Evolutionary conservation across 805 yeast genomes (phyloP).

Genomic region (Candida piceae): DNA sequence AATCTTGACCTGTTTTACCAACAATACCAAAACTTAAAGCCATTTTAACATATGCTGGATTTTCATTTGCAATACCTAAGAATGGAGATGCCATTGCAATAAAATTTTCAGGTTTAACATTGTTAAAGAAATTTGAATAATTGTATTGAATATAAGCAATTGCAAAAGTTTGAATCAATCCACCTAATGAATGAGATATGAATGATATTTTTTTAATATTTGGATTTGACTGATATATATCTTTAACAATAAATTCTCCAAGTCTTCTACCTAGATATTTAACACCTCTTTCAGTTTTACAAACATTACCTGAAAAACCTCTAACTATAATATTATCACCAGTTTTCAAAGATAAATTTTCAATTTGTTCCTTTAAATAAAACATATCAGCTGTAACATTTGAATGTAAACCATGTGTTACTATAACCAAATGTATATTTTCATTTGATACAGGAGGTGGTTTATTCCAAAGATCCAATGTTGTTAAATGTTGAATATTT

Average conservation of each 20-base stretch:
- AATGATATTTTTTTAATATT: slow-evolving; percentile 68
- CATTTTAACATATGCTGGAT: slow-evolving; percentile 77
- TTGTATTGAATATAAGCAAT: slow-evolving; percentile 68
- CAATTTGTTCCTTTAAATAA: slow-evolving; percentile 76
- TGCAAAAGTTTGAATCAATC: slow-evolving; percentile 87
- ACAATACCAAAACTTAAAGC: slow-evolving; percentile 84
- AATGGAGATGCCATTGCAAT: slow-evolving; percentile 84
- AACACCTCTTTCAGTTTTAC: slow-evolving; percentile 86
- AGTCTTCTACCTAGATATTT: slow-evolving; percentile 77
- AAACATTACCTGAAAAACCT: slow-evolving; percentile 78
- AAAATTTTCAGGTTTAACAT: slow-evolving; percentile 69
- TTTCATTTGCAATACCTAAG: slow-evolving; percentile 82
- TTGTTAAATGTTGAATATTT: slow-evolving; percentile 49
- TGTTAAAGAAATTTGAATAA: slow-evolving; percentile 65
- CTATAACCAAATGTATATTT: slow-evolving; percentile 77
- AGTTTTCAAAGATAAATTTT: slow-evolving; percentile 35
- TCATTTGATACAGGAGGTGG: slow-evolving; percentile 45
- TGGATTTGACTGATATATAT: slow-evolving; percentile 37
- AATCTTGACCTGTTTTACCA: slow-evolving; percentile 91
- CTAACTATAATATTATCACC: slow-evolving; percentile 71
- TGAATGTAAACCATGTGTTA: slow-evolving; percentile 92
- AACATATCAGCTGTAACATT: slow-evolving; percentile 88
- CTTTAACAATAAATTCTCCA: slow-evolving; percentile 64
- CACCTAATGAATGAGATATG: slow-evolving; percentile 92
- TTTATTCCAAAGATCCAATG: slow-evolving; percentile 69